A percentile compares a stretch with the other conserved stretches of the same genome.
Evolutionary conservation across 2,329 filamentous ascomycete species (phyloP).

Genomic region (Chaetomium sp.): DNA sequence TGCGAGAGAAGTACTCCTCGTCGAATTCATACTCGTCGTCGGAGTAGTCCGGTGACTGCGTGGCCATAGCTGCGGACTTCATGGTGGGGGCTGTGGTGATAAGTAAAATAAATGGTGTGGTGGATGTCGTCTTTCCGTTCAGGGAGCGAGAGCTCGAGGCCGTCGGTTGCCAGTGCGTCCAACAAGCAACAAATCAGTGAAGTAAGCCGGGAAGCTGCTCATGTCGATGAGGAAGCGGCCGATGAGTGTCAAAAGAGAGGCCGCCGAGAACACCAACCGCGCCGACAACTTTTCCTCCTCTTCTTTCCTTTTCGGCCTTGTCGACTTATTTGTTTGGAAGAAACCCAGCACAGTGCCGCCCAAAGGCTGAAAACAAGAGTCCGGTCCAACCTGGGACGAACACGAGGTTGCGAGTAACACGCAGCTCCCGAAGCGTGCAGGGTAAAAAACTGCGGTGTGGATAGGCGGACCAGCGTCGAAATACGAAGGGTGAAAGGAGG

Average conservation of each 20-base stretch:
- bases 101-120: too few relatives aligned
- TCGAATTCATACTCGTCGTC: conserved; percentile 39
- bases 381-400: conserved; percentile 7
- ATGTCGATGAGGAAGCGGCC: conserved; percentile 19
- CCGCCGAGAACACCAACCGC: too few relatives aligned
- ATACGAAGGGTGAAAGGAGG: not conserved
- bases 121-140: not conserved
- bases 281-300: too few relatives aligned
- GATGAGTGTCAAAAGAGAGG: not conserved
- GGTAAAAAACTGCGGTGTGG: not conserved
- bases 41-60: conserved; percentile 20
- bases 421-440: not conserved
- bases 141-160: conserved; percentile 13
- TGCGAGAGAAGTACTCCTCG: conserved; percentile 49
- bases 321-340: not conserved
- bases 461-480: not conserved
- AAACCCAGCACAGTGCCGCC: conserved; percentile 5
- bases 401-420: conserved; percentile 21
- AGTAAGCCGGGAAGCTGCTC: conserved; percentile 24
- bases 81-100: conserved; percentile 6
- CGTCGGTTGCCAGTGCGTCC: conserved; percentile 24
- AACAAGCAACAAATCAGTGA: conserved; percentile 21
- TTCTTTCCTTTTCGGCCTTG: too few relatives aligned
- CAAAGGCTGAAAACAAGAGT: not conserved
- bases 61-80: conserved; percentile 14